phyloP scores from a whole-genome alignment of 2,329 filamentous ascomycete species.

The Volutella citrinella region DNA sequence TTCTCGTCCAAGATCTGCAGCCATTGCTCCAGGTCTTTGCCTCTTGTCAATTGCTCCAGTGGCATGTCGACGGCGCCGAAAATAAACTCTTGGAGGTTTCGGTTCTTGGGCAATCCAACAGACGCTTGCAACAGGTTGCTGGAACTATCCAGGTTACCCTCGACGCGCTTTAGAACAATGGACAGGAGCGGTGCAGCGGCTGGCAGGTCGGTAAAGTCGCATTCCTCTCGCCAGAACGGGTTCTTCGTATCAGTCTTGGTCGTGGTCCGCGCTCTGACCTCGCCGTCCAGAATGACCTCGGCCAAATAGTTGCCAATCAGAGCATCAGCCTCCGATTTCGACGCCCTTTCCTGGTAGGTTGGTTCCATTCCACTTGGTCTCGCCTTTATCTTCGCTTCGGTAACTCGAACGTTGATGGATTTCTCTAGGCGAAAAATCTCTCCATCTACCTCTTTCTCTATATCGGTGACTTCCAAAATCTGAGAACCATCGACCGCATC shows the following conservation, averaged over 20 bases:
- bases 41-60: slow-evolving; percentile 73
- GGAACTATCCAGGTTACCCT: slow-evolving; percentile 46
- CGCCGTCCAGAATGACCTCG: slow-evolving; percentile 76
- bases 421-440: slow-evolving; percentile 63
- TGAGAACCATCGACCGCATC: slow-evolving; percentile 42
- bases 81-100: slow-evolving; percentile 47
- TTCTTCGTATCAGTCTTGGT: slow-evolving; percentile 68
- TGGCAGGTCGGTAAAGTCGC: slow-evolving; percentile 72
- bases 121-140: slow-evolving; percentile 28
- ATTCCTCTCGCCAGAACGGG: slow-evolving; percentile 81
- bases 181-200: slow-evolving; percentile 66
- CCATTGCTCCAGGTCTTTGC: slow-evolving; percentile 83
- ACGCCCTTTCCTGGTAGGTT: slow-evolving; percentile 17
- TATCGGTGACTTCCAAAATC: slow-evolving; percentile 38
- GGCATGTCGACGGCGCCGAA: slow-evolving; percentile 78
- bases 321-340: slow-evolving; percentile 37
- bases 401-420: slow-evolving; percentile 54
- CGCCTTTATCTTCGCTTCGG: slow-evolving; percentile 59
- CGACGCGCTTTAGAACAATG: slow-evolving; percentile 67
- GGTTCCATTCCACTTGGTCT: slow-evolving; percentile 22
- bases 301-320: slow-evolving; percentile 69
- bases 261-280: slow-evolving; percentile 72
- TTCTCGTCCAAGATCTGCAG: slow-evolving; percentile 75
- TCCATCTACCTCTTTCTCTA: slow-evolving; percentile 38
- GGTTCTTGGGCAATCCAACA: slow-evolving; percentile 32